A percentile compares a stretch with the other conserved stretches of the same genome.
Conservation (phyloP, 805 yeast genomes). For the Yamadazyma insecticola region DNA sequence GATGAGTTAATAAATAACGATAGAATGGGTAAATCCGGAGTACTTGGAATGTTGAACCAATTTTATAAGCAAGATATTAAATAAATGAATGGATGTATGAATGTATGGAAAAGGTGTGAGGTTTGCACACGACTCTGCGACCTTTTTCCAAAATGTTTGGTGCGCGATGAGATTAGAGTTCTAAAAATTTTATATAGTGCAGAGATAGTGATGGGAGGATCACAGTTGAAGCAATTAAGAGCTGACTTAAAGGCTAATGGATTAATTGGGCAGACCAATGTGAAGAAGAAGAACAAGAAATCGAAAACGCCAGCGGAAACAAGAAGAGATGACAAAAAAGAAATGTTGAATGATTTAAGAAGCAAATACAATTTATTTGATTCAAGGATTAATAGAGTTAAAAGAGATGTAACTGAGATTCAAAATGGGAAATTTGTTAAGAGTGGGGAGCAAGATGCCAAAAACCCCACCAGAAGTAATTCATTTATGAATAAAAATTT, state of each 20-base stretch:
- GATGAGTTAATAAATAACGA: conserved; percentile 22
- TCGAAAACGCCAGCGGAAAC: conserved; percentile 52
- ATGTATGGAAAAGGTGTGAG: no score
- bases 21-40: conserved; percentile 46
- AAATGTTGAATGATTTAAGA: conserved; percentile 56
- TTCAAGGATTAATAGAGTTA: conserved; percentile 61
- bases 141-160: no score
- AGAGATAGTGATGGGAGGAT: conserved; percentile 60
- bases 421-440: conserved; percentile 41
- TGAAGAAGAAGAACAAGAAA: conserved; percentile 52
- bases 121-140: no score
- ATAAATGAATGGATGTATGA: background rate
- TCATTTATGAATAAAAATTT: conserved; percentile 35
- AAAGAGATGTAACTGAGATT: conserved; percentile 46
- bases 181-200: no score
- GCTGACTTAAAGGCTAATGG: conserved; percentile 75
- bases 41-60: conserved; percentile 76
- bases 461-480: conserved; percentile 27
- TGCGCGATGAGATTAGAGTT: no score
- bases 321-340: conserved; percentile 63
- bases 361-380: conserved; percentile 90
- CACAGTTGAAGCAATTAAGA: conserved; percentile 80
- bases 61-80: conserved; percentile 55
- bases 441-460: conserved; percentile 36
- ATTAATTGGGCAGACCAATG: conserved; percentile 79